Evolutionary conservation across 352 stramenopile genomes (phyloP).

Genomic region (Phytophthora pinifolia): DNA sequence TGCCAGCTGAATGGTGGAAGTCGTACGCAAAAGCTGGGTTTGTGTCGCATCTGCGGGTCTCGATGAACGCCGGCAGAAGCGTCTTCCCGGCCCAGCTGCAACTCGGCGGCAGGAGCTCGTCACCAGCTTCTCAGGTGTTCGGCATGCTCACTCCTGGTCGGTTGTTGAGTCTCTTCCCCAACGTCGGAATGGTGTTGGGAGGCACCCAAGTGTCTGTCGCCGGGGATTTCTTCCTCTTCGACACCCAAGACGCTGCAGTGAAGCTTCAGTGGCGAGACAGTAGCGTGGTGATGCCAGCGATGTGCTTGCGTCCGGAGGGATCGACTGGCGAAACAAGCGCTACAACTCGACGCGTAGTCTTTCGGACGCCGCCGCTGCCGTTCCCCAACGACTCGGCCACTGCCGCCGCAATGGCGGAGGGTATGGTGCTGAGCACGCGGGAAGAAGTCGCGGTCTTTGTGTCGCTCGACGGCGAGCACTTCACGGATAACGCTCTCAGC

Average conservation of each 20-base stretch:
- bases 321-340: slow-evolving; percentile 2
- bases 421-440: slow-evolving; percentile 24
- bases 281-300: slow-evolving; percentile 29
- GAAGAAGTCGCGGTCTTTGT: slow-evolving; percentile 57
- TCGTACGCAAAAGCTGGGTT: slow-evolving; percentile 33
- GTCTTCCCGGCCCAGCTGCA: slow-evolving; percentile 27
- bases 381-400: slow-evolving; percentile 31
- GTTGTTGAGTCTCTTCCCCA: slow-evolving; percentile 41
- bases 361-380: slow-evolving; percentile 40
- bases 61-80: slow-evolving; percentile 48
- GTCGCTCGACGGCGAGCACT: slow-evolving; percentile 51
- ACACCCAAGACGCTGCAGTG: slow-evolving; percentile 52
- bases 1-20: slow-evolving; percentile 39
- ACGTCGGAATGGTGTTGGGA: slow-evolving; percentile 36
- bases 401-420: slow-evolving; percentile 27
- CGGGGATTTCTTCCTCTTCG: slow-evolving; percentile 57
- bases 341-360: slow-evolving; percentile 42
- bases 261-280: slow-evolving; percentile 49
- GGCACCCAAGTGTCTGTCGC: slow-evolving; percentile 52
- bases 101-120: slow-evolving; percentile 9
- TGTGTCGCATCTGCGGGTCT: slow-evolving; percentile 37
- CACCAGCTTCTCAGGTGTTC: slow-evolving; percentile 24
- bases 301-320: slow-evolving; percentile 26
- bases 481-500: slow-evolving; percentile 27
- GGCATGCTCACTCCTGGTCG: slow-evolving; percentile 31